Evolutionary conservation across 2,329 filamentous ascomycete species (phyloP).

Genomic region (Stemphylium vesicarium): DNA sequence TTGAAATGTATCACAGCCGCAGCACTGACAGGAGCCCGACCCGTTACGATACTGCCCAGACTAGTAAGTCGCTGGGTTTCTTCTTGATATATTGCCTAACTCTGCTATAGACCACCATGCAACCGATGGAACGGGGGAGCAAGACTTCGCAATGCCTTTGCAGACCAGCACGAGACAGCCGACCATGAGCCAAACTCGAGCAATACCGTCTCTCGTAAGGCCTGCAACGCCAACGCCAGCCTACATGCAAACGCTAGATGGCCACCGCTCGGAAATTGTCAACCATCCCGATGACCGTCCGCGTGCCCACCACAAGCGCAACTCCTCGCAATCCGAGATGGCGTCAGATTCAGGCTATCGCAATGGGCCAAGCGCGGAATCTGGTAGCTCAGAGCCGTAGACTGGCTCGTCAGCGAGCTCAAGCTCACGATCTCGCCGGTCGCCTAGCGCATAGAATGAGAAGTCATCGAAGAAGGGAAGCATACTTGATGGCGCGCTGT

Average conservation of each 20-base stretch:
- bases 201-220: constrained; percentile 9
- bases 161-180: constrained; percentile 15
- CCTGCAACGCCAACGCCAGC: constrained; percentile 24
- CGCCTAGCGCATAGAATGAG: constrained; percentile 31
- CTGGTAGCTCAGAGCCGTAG: constrained; percentile 34
- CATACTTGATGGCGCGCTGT: constrained; percentile 33
- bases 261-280: constrained; percentile 30
- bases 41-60: neutral
- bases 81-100: constrained; percentile 17
- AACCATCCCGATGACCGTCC: constrained; percentile 34
- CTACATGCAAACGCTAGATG: constrained; percentile 35
- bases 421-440: constrained; percentile 19
- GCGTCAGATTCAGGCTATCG: constrained; percentile 32
- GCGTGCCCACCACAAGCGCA: constrained; percentile 27
- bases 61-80: neutral
- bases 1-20: constrained; percentile 39
- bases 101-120: constrained; percentile 23
- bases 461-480: constrained; percentile 32
- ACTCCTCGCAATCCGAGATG: constrained; percentile 27
- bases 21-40: neutral
- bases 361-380: constrained; percentile 36
- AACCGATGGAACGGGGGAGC: constrained; percentile 39
- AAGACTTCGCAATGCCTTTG: constrained; percentile 24
- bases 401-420: constrained; percentile 26
- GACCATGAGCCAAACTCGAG: constrained; percentile 4